Percentiles rank a stretch among this genome's conserved stretches.
phyloP scores from a whole-genome alignment of 441 rosid genomes.

The Gossypium laxum region DNA sequence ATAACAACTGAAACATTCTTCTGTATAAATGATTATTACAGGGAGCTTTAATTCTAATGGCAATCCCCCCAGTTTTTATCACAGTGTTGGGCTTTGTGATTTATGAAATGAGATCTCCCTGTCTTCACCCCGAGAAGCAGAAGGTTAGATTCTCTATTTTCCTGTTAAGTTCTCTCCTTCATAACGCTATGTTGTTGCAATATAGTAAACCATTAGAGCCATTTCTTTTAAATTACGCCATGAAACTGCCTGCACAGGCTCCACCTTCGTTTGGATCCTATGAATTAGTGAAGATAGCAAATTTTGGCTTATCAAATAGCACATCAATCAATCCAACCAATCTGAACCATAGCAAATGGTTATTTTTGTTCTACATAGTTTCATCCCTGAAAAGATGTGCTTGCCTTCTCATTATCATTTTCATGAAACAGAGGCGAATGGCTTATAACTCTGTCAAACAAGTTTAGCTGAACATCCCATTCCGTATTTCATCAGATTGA shows the following conservation, averaged over 20 bases:
- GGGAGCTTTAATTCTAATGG: slow-evolving; percentile 59
- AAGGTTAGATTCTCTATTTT: slow-evolving; percentile 28
- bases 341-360: too few species aligned
- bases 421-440: too few species aligned
- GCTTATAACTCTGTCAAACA: too few species aligned
- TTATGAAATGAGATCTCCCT: slow-evolving; percentile 37
- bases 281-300: too few species aligned
- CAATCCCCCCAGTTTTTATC: slow-evolving; percentile 45
- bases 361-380: too few species aligned
- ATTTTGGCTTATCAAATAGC: too few species aligned
- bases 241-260: not conserved
- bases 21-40: slow-evolving; percentile 11
- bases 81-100: slow-evolving; percentile 53
- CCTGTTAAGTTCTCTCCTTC: not conserved
- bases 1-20: not conserved
- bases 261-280: not conserved
- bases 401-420: too few species aligned
- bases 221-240: not conserved
- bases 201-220: not conserved
- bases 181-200: not conserved
- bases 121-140: slow-evolving; percentile 30
- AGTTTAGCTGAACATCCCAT: not conserved
- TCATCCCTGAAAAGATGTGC: too few species aligned
- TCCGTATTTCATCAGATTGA: not conserved
- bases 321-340: too few species aligned